Percentiles rank a stretch among this genome's conserved stretches.
phyloP scores from a whole-genome alignment of 306 rosid species.

The Inga oerstediana region DNA sequence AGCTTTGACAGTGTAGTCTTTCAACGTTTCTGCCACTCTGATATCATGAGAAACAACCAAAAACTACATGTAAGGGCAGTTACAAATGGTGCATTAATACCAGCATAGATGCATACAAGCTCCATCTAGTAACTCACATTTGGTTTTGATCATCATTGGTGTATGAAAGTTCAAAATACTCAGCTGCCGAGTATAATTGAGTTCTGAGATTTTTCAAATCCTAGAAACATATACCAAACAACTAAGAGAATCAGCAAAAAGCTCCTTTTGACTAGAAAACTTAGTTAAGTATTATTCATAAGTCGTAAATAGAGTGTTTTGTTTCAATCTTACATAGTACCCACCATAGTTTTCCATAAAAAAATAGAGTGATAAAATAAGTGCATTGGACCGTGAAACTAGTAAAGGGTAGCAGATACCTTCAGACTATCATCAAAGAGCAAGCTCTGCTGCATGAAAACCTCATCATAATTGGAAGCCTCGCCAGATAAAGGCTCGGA shows the following conservation, averaged over 20 bases:
- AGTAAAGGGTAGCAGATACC: constrained; percentile 42
- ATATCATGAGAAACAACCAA: constrained; percentile 6
- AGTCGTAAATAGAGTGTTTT: background rate
- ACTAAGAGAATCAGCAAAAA: constrained; percentile 22
- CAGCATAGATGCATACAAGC: background rate
- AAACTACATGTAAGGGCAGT: background rate
- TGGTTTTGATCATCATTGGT: constrained; percentile 76
- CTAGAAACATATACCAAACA: constrained; percentile 43
- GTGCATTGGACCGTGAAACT: background rate
- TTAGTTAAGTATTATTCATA: background rate
- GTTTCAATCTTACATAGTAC: background rate
- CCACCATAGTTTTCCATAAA: background rate
- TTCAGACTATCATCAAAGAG: constrained; percentile 75
- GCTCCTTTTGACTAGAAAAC: background rate
- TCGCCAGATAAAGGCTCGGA: constrained; percentile 46
- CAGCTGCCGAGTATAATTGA: constrained; percentile 83
- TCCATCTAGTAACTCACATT: constrained; percentile 51
- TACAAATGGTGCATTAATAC: background rate
- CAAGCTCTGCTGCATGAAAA: constrained; percentile 84
- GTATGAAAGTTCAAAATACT: constrained; percentile 82
- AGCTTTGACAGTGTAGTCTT: constrained; percentile 82
- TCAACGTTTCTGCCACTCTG: constrained; percentile 81
- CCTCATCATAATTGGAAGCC: constrained; percentile 77
- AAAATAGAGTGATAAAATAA: background rate
- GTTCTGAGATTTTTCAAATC: constrained; percentile 78